Conservation (phyloP, 1,284 basidiomycete species). For the Cerioporus squamosus region DNA sequence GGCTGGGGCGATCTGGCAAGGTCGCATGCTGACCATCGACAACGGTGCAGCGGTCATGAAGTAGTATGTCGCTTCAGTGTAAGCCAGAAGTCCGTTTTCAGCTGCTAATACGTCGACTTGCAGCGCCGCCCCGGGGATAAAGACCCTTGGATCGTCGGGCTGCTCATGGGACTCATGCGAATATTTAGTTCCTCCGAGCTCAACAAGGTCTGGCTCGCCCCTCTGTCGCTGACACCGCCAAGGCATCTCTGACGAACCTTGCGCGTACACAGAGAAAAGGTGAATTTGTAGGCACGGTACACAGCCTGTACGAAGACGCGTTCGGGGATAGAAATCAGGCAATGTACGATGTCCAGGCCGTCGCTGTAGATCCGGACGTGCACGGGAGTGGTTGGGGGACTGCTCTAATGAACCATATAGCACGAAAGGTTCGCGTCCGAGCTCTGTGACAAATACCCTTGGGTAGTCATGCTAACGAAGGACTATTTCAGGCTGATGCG, state of each 20-base stretch:
- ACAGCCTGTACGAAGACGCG: neutral
- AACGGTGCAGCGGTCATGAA: constrained; percentile 8
- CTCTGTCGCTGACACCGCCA: no score
- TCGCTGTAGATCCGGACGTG: constrained; percentile 12
- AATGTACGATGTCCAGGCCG: constrained; percentile 14
- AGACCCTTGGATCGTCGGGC: neutral
- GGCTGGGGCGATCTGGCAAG: constrained; percentile 5
- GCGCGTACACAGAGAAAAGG: constrained; percentile 5
- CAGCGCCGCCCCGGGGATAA: neutral
- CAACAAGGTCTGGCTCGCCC: neutral
- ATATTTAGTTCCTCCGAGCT: neutral
- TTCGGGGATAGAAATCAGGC: constrained; percentile 14
- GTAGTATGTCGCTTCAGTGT: constrained; percentile 4
- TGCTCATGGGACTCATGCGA: neutral
- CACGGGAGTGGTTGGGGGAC: constrained; percentile 17
- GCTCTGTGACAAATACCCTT: neutral
- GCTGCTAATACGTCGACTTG: no score
- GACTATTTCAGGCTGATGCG: constrained; percentile 4
- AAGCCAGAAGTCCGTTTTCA: no score
- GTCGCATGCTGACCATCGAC: constrained; percentile 7
- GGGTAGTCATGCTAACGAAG: no score
- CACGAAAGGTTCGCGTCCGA: constrained; percentile 3
- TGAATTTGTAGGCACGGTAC: constrained; percentile 2
- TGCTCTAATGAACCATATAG: constrained; percentile 10
- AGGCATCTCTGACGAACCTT: no score